phyloP scores from a whole-genome alignment of 768 basidiomycete species.

The Cystofilobasidium capitatum region DNA sequence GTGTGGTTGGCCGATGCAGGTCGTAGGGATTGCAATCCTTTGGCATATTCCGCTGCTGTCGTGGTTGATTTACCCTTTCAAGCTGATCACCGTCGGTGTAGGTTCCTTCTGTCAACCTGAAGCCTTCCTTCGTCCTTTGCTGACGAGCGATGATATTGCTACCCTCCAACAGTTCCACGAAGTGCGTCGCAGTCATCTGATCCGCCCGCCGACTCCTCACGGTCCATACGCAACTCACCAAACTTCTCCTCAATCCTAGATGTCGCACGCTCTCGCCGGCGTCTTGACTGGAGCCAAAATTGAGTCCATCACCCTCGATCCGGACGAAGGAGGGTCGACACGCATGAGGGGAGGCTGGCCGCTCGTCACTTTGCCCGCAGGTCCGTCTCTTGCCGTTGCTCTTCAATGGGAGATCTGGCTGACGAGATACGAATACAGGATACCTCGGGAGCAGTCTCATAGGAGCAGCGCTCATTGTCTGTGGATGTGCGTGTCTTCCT shows the following conservation, averaged over 20 bases:
- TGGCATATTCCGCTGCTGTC: constrained; percentile 18
- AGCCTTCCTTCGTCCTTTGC: neutral
- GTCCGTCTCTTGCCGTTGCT: neutral
- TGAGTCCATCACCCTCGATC: constrained; percentile 75
- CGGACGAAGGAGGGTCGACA: constrained; percentile 80
- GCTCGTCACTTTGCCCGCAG: constrained; percentile 50
- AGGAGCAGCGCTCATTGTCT: constrained; percentile 70
- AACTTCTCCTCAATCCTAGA: constrained; percentile 38
- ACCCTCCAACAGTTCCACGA: constrained; percentile 12
- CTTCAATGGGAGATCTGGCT: neutral
- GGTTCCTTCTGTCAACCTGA: constrained; percentile 27
- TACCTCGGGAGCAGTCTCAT: constrained; percentile 79
- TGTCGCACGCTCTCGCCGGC: constrained; percentile 76
- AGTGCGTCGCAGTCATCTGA: constrained; percentile 26
- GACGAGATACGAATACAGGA: constrained; percentile 43
- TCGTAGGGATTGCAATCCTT: constrained; percentile 7
- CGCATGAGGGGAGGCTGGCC: constrained; percentile 76
- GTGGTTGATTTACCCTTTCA: constrained; percentile 39
- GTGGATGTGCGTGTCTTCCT: constrained; percentile 30
- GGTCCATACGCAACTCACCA: too few relatives aligned
- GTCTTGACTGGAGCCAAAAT: constrained; percentile 77
- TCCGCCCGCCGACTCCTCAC: neutral
- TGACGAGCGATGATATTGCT: too few relatives aligned
- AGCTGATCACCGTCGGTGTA: constrained; percentile 29
- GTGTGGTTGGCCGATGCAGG: neutral